Conservation (phyloP, 2,329 filamentous ascomycete genomes). For the Ophiostoma himal-ulmi region DNA sequence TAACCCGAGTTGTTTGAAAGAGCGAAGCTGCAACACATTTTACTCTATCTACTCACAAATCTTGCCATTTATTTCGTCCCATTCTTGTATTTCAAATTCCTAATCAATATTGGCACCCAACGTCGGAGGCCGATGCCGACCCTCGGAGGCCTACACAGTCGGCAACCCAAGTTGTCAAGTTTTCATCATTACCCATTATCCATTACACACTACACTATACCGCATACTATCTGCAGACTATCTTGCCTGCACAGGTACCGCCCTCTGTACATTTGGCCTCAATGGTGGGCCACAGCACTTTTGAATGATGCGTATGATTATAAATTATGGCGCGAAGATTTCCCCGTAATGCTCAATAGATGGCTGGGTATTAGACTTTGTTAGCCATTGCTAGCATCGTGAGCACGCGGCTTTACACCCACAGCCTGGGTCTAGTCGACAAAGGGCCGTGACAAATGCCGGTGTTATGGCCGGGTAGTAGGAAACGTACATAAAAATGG, state of each 20-base stretch:
- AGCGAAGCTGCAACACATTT: too few species aligned
- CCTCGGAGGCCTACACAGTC: not conserved
- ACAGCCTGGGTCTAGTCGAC: not conserved
- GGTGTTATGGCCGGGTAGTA: not conserved
- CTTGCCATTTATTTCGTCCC: not conserved
- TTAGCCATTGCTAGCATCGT: not conserved
- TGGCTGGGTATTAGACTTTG: not conserved
- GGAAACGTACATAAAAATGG: not conserved
- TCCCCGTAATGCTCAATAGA: not conserved
- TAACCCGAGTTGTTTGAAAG: not conserved
- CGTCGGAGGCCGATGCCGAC: not conserved
- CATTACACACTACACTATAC: not conserved
- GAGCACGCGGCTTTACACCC: not conserved
- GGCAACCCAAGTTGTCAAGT: not conserved
- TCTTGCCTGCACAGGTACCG: too few species aligned
- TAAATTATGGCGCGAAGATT: not conserved
- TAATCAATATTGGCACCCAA: not conserved
- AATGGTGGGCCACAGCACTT: not conserved
- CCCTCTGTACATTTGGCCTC: not conserved
- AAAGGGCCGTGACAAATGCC: not conserved
- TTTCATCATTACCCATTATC: not conserved
- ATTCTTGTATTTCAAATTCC: not conserved
- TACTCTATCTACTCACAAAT: too few species aligned
- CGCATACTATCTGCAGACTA: not conserved
- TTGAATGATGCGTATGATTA: not conserved